Conservation (phyloP, 345 rosid species). For the Erucastrum elatum region DNA sequence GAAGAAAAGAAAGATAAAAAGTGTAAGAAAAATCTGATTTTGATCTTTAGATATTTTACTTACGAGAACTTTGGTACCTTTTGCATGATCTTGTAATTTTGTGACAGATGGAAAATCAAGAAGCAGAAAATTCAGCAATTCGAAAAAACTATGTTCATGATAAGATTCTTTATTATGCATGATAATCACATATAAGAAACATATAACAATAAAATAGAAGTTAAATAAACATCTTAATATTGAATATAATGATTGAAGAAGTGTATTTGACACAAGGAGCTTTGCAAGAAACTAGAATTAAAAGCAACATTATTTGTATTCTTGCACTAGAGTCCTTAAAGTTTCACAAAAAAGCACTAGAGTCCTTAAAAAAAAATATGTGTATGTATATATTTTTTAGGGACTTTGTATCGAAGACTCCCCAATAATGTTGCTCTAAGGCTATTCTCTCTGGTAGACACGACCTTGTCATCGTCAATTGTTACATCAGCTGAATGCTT, state of each 20-base stretch:
- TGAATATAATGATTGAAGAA: background rate
- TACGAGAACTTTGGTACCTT: conserved; percentile 11
- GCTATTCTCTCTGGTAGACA: background rate
- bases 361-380: too few species aligned
- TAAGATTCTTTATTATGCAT: conserved; percentile 16
- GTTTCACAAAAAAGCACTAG: too few species aligned
- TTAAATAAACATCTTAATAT: background rate
- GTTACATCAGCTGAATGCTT: conserved; percentile 1
- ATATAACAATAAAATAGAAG: background rate
- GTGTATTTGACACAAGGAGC: conserved; percentile 13
- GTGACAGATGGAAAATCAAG: conserved; percentile 26
- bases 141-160: background rate
- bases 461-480: background rate
- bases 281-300: conserved; percentile 18
- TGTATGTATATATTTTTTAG: too few species aligned
- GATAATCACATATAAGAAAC: background rate
- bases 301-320: too few species aligned
- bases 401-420: too few species aligned
- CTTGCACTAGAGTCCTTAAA: too few species aligned
- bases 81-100: conserved; percentile 22
- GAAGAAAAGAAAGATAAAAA: conserved; percentile 27
- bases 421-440: too few species aligned
- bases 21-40: conserved; percentile 25
- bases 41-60: conserved; percentile 30
- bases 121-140: background rate